Evolutionary conservation across 2,329 filamentous ascomycete species (phyloP).

Genomic region (Diaporthe helianthi): DNA sequence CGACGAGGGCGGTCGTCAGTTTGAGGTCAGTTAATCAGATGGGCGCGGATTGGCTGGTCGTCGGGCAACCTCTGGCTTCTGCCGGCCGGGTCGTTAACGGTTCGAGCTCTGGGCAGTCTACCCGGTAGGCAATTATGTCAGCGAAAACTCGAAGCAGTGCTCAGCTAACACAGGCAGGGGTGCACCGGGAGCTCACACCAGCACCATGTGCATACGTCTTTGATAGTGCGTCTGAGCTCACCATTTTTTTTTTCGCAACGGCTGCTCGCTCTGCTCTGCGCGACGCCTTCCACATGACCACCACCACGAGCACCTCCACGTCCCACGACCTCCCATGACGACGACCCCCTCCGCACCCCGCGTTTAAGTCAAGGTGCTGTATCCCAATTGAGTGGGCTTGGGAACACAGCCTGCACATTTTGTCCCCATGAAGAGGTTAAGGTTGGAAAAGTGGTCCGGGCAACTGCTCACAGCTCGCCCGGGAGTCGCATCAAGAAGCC

Average conservation of each 20-base stretch:
- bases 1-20: slow-evolving; percentile 25
- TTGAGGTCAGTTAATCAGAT: slow-evolving; percentile 33
- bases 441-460: slow-evolving; percentile 64
- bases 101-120: not conserved
- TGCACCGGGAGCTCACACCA: slow-evolving; percentile 36
- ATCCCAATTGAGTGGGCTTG: slow-evolving; percentile 30
- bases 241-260: slow-evolving; percentile 34
- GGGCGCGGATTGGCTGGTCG: slow-evolving; percentile 30
- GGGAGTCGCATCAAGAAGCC: slow-evolving; percentile 45
- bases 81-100: slow-evolving; percentile 19
- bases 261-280: slow-evolving; percentile 27
- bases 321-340: slow-evolving; percentile 34
- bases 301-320: slow-evolving; percentile 22
- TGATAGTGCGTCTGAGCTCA: slow-evolving; percentile 34
- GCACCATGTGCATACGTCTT: slow-evolving; percentile 21
- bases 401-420: slow-evolving; percentile 28
- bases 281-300: slow-evolving; percentile 32
- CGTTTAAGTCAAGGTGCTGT: slow-evolving; percentile 31
- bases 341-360: slow-evolving; percentile 26
- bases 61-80: not conserved
- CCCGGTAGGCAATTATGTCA: slow-evolving; percentile 39
- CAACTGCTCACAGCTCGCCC: slow-evolving; percentile 62
- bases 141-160: slow-evolving; percentile 31
- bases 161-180: slow-evolving; percentile 29
- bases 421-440: slow-evolving; percentile 65